Evolutionary conservation across 202 grass and related monocot genomes (phyloP).

Genomic region (Zizania palustris): DNA sequence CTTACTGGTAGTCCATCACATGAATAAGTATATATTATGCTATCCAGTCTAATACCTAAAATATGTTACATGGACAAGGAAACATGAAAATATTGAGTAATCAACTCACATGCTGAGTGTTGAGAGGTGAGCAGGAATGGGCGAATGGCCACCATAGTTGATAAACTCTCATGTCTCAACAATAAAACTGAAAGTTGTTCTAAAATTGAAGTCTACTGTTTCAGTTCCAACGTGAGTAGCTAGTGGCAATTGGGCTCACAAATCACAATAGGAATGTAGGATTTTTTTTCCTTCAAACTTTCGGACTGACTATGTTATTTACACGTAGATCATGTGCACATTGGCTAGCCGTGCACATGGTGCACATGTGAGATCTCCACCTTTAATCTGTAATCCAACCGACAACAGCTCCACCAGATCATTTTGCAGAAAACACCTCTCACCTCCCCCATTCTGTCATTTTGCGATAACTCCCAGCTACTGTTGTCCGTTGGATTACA

Average conservation of each 20-base stretch:
- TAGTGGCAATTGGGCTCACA: neutral
- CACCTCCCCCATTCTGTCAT: too few species aligned
- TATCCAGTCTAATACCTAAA: neutral
- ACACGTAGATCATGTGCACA: too few species aligned
- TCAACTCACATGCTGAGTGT: neutral
- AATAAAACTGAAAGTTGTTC: slow-evolving; percentile 6
- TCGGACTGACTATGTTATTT: neutral
- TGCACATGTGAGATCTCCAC: too few species aligned
- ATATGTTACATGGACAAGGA: neutral
- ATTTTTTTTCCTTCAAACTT: neutral
- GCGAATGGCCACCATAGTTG: slow-evolving; percentile 7
- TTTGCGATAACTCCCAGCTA: too few species aligned
- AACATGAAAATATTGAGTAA: neutral
- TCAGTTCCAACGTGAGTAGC: neutral
- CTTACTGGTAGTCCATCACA: slow-evolving; percentile 15
- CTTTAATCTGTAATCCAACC: too few species aligned
- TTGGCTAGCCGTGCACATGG: too few species aligned
- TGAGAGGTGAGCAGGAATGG: slow-evolving; percentile 10
- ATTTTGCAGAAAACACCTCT: too few species aligned
- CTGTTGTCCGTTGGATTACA: too few species aligned
- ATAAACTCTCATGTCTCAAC: neutral
- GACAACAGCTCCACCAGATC: too few species aligned
- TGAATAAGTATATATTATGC: neutral
- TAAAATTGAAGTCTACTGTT: slow-evolving; percentile 4
- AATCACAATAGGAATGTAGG: neutral